phyloP scores from a whole-genome alignment of 805 yeast species.

The Yarrowia yakushimensis region DNA sequence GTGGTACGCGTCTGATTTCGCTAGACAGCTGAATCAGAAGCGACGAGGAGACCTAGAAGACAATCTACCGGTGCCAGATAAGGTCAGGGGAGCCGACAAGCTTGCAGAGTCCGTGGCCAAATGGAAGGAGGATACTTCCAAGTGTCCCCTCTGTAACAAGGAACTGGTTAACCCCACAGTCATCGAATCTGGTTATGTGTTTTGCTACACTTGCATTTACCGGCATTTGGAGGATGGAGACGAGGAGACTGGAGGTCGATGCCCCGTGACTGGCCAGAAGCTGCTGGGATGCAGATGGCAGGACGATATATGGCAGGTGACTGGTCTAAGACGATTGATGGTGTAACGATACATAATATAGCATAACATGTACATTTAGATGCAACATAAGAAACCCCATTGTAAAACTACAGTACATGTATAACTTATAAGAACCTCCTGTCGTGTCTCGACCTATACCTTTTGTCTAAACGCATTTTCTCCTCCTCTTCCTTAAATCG shows the following conservation, averaged over 20 bases:
- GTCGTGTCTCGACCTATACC: background rate
- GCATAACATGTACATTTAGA: background rate
- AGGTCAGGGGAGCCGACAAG: slow-evolving; percentile 26
- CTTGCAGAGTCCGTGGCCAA: slow-evolving; percentile 31
- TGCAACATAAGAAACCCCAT: background rate
- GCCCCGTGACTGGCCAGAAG: slow-evolving; percentile 77
- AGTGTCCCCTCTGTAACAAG: slow-evolving; percentile 54
- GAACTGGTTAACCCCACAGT: slow-evolving; percentile 73
- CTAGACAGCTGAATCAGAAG: slow-evolving; percentile 52
- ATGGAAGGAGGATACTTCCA: slow-evolving; percentile 32
- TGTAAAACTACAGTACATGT: background rate
- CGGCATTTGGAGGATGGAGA: slow-evolving; percentile 52
- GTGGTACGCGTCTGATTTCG: slow-evolving; percentile 82
- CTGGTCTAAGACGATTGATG: slow-evolving; percentile 71
- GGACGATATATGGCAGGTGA: slow-evolving; percentile 64
- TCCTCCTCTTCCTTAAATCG: background rate
- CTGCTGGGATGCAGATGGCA: slow-evolving; percentile 69
- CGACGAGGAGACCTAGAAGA: slow-evolving; percentile 31
- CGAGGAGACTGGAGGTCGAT: slow-evolving; percentile 57
- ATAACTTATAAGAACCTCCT: background rate
- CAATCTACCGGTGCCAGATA: slow-evolving; percentile 30
- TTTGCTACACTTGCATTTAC: slow-evolving; percentile 83
- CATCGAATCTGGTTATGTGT: slow-evolving; percentile 87
- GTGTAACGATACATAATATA: slow-evolving; percentile 40
- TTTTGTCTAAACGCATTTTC: background rate